A percentile compares a stretch with the other conserved stretches of the same genome.
Evolutionary conservation across 2,329 filamentous ascomycete species (phyloP).

Genomic region (Hypocreales sp.): DNA sequence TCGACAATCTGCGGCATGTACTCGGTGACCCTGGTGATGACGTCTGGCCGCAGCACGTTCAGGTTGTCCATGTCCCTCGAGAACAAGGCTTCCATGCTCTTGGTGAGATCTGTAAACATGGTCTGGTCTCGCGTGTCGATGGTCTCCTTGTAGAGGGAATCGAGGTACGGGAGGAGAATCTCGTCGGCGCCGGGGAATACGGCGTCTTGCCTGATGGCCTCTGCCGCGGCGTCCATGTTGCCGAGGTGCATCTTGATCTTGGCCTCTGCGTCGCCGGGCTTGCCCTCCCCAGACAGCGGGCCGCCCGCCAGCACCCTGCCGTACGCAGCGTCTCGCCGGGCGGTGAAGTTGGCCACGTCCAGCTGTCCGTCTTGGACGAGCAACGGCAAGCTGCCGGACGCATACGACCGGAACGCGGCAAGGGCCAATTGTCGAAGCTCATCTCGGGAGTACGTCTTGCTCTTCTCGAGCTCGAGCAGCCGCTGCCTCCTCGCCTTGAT

Average conservation of each 20-base stretch:
- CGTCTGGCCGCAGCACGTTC: conserved; percentile 71
- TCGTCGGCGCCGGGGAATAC: conserved; percentile 43
- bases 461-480: conserved; percentile 62
- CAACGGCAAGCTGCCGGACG: conserved; percentile 36
- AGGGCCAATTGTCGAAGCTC: conserved; percentile 31
- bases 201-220: conserved; percentile 29
- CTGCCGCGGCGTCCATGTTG: conserved; percentile 36
- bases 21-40: conserved; percentile 80
- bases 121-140: conserved; percentile 46
- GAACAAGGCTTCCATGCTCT: conserved; percentile 77
- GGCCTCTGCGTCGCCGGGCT: conserved; percentile 61
- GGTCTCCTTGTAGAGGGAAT: conserved; percentile 48
- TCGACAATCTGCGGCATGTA: conserved; percentile 76
- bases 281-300: conserved; percentile 38
- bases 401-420: conserved; percentile 39
- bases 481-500: conserved; percentile 59
- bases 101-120: conserved; percentile 77
- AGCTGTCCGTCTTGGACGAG: conserved; percentile 29
- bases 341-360: conserved; percentile 32
- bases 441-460: conserved; percentile 42
- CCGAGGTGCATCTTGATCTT: conserved; percentile 84
- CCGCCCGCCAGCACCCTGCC: conserved; percentile 37
- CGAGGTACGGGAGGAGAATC: conserved; percentile 70
- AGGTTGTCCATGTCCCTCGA: conserved; percentile 74
- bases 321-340: conserved; percentile 35